These are phyloP conservation scores for Hapsidospora chrysogenum DNA, from an alignment of 495 filamentous ascomycete species.

Conservation along the genomic window DNA sequence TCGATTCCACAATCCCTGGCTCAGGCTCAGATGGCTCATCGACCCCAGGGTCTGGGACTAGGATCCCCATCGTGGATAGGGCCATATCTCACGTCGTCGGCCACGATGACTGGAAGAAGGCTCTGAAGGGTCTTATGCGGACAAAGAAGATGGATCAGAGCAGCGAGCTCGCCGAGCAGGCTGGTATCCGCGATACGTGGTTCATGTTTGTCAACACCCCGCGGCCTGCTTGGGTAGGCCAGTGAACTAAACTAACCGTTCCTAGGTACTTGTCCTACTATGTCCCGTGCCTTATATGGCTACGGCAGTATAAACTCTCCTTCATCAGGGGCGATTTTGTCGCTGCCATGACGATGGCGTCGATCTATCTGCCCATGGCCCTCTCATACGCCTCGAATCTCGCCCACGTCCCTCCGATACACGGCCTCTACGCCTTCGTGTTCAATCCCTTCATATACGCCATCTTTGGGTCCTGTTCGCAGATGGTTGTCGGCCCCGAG, in stretches of 20 bases:
- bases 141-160: constrained; percentile 47
- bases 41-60: not conserved
- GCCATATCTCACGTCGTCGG: constrained; percentile 6
- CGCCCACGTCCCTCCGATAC: constrained; percentile 81
- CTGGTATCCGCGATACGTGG: constrained; percentile 39
- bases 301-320: constrained; percentile 62
- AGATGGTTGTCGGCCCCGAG: constrained; percentile 91
- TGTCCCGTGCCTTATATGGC: constrained; percentile 79
- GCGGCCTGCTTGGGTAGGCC: not conserved
- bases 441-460: constrained; percentile 84
- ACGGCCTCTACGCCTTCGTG: constrained; percentile 90
- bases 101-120: constrained; percentile 15
- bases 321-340: constrained; percentile 76
- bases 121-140: constrained; percentile 19
- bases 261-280: constrained; percentile 85
- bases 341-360: constrained; percentile 78
- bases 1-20: constrained; percentile 4
- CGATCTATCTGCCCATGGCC: constrained; percentile 96
- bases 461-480: constrained; percentile 73
- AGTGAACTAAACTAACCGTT: too few relatives aligned
- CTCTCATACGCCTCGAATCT: constrained; percentile 88
- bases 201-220: constrained; percentile 27
- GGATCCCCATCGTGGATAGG: constrained; percentile 6
- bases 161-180: constrained; percentile 38
- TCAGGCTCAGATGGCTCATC: constrained; percentile 8